Percentiles rank a stretch among this genome's conserved stretches.
phyloP scores from a whole-genome alignment of 2,329 filamentous ascomycete species.

The Elsinoe perseae region DNA sequence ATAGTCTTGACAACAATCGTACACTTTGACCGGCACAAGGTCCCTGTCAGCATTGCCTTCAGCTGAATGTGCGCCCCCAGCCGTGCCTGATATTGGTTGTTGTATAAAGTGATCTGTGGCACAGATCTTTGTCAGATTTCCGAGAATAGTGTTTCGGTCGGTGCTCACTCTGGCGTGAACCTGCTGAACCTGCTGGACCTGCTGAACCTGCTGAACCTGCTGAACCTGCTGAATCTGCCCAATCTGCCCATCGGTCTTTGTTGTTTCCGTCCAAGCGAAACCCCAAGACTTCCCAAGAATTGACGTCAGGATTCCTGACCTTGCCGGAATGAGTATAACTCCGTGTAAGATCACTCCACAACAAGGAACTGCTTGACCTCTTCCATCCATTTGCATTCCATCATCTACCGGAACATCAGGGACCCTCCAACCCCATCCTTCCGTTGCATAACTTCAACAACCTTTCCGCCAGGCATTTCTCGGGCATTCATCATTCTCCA shows the following conservation, averaged over 20 bases:
- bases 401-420: too few species aligned
- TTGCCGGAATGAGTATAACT: background rate
- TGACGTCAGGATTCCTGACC: conserved; percentile 2
- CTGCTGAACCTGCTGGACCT: too few species aligned
- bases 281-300: too few species aligned
- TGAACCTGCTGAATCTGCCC: too few species aligned
- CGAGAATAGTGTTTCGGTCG: background rate
- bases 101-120: background rate
- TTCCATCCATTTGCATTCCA: background rate
- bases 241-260: background rate
- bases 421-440: background rate
- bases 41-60: background rate
- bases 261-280: too few species aligned
- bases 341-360: background rate
- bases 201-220: too few species aligned
- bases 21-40: background rate
- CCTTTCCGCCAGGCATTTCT: background rate
- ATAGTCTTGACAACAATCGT: too few species aligned
- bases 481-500: background rate
- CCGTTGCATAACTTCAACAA: background rate
- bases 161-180: background rate
- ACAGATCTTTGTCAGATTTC: background rate
- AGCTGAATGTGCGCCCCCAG: background rate
- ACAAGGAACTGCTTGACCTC: background rate
- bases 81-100: background rate